phyloP scores from a whole-genome alignment of 495 filamentous ascomycete genomes.

The Xylaria scruposa region DNA sequence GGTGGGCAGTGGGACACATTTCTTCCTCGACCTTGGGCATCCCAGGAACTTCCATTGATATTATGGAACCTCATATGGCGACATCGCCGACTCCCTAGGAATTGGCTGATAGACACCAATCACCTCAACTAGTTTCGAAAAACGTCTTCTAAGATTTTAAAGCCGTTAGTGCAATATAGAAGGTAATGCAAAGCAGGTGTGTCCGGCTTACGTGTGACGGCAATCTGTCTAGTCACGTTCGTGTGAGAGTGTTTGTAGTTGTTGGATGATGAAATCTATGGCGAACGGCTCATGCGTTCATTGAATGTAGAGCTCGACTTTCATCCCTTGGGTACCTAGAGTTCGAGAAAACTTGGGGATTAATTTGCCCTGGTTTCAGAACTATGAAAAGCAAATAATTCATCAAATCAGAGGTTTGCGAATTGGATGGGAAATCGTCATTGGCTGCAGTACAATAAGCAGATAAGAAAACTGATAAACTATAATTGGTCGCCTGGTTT shows the following conservation, averaged over 20 bases:
- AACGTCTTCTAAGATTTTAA: neutral
- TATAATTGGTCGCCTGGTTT: neutral
- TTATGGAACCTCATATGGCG: neutral
- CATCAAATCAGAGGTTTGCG: neutral
- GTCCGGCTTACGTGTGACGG: conserved; percentile 1
- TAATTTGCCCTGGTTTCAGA: neutral
- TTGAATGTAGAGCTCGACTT: too few species aligned
- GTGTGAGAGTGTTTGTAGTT: neutral
- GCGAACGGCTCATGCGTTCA: neutral
- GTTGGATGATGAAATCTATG: neutral
- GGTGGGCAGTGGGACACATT: neutral
- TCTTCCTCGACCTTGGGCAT: conserved; percentile 23
- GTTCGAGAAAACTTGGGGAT: neutral
- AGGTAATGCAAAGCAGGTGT: neutral
- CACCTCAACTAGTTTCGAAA: neutral
- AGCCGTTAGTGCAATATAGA: neutral
- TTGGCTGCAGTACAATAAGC: neutral
- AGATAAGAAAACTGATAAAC: neutral
- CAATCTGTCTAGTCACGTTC: neutral
- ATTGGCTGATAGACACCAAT: neutral
- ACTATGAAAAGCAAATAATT: neutral
- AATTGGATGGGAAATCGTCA: neutral
- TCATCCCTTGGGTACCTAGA: too few species aligned
- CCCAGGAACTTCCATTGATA: neutral
- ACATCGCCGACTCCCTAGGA: neutral